Conservation (phyloP, 2,329 filamentous ascomycete genomes). For the Dryadomyces sulphureus region DNA sequence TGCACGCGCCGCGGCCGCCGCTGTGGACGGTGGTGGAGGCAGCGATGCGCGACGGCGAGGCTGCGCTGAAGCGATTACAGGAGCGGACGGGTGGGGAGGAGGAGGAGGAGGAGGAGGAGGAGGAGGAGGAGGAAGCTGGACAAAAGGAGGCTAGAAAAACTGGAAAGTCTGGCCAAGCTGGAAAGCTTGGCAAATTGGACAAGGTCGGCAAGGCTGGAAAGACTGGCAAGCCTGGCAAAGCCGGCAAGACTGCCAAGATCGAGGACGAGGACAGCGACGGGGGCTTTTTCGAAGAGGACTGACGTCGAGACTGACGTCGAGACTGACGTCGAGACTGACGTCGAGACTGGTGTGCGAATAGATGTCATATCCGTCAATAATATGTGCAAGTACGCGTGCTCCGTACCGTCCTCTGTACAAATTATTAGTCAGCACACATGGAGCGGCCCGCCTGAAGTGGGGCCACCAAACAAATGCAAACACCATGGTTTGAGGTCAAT, state of each 20-base stretch:
- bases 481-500: too few species aligned
- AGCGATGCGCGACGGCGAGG: conserved; percentile 40
- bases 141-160: neutral
- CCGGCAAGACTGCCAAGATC: neutral
- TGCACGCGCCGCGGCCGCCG: conserved; percentile 34
- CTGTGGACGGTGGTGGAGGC: conserved; percentile 56
- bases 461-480: neutral
- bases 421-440: too few species aligned
- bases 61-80: conserved; percentile 37
- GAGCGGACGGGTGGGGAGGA: conserved; percentile 24
- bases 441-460: too few species aligned
- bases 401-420: too few species aligned
- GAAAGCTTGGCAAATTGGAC: conserved; percentile 1
- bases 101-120: neutral
- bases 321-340: too few species aligned
- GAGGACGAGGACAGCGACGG: conserved; percentile 11
- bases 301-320: too few species aligned
- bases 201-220: neutral
- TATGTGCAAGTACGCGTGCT: too few species aligned
- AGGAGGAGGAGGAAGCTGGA: neutral
- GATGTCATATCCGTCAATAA: too few species aligned
- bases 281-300: conserved; percentile 39
- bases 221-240: neutral
- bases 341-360: too few species aligned
- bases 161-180: conserved; percentile 9